phyloP scores from a whole-genome alignment of 169 alveolate species.

The Plasmodium malariae region DNA sequence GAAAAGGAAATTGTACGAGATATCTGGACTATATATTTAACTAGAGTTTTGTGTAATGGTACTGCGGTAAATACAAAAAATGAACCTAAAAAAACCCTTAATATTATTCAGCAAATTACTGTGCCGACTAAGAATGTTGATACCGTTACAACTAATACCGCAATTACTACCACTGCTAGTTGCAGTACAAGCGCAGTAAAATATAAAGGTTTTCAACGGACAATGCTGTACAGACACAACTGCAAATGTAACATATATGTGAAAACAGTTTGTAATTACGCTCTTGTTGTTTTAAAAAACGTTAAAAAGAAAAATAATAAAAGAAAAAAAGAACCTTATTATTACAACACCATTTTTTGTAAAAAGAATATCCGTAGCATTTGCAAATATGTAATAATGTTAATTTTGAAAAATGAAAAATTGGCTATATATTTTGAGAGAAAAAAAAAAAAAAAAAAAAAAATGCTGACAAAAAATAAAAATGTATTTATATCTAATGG shows the following conservation, averaged over 20 bases:
- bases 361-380: constrained; percentile 30
- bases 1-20: constrained; percentile 4
- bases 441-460: constrained; percentile 8
- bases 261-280: constrained; percentile 28
- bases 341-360: constrained; percentile 40
- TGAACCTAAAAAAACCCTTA: no score
- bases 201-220: no score
- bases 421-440: not conserved
- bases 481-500: constrained; percentile 64
- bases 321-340: not conserved
- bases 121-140: no score
- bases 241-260: constrained; percentile 21
- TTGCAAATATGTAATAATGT: constrained; percentile 45
- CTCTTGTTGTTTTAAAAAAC: constrained; percentile 19
- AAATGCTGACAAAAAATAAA: constrained; percentile 2
- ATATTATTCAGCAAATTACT: no score
- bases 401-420: constrained; percentile 37
- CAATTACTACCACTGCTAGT: no score
- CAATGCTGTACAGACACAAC: constrained; percentile 39
- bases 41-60: not conserved
- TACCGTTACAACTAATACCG: no score
- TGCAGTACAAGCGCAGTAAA: no score
- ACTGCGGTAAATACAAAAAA: not conserved
- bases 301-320: not conserved
- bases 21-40: constrained; percentile 33